Conservation (phyloP, 1,284 basidiomycete species). For the Sporisorium sorghi region DNA sequence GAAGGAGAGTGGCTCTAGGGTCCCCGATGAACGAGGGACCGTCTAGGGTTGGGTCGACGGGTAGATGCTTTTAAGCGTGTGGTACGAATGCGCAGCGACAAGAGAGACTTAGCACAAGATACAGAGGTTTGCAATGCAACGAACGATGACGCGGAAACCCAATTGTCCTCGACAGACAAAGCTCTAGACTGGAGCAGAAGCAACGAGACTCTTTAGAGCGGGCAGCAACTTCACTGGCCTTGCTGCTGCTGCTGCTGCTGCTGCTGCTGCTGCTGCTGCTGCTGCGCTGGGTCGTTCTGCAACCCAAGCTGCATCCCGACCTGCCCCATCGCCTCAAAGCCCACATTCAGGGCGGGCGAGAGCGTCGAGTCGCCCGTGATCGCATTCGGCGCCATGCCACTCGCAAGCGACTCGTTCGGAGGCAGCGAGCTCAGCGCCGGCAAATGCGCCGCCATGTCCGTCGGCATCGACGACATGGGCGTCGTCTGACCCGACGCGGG, state of each 20-base stretch:
- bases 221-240: too few species aligned
- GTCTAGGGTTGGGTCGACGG: not conserved
- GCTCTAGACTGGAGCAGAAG: not conserved
- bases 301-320: constrained; percentile 28
- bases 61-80: not conserved
- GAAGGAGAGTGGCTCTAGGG: constrained; percentile 2
- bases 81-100: constrained; percentile 1
- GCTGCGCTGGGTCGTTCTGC: constrained; percentile 17
- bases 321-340: constrained; percentile 33
- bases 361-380: constrained; percentile 23
- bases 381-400: constrained; percentile 30
- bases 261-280: constrained; percentile 3
- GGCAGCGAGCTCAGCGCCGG: constrained; percentile 45
- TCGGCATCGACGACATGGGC: constrained; percentile 59
- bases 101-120: constrained; percentile 1
- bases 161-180: constrained; percentile 5
- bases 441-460: constrained; percentile 51
- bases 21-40: constrained; percentile 3
- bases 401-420: constrained; percentile 26
- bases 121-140: constrained; percentile 1
- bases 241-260: too few species aligned
- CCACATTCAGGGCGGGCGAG: constrained; percentile 35
- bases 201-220: too few species aligned
- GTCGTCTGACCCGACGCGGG: constrained; percentile 49
- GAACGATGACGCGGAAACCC: not conserved